These are phyloP conservation scores for Musa acuminata DNA, from an alignment of 176 grass and related monocot species.

Conservation along the genomic window DNA sequence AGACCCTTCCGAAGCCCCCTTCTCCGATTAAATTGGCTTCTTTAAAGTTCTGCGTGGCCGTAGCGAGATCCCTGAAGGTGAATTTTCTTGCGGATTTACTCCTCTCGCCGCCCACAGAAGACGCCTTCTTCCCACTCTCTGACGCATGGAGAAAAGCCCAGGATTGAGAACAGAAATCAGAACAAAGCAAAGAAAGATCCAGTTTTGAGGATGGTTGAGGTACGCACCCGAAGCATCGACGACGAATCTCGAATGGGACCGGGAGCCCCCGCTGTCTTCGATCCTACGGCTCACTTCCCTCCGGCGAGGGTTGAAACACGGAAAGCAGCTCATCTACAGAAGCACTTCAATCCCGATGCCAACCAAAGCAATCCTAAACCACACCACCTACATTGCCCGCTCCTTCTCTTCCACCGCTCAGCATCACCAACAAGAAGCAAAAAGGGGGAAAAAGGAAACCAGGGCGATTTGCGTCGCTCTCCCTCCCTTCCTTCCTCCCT, in stretches of 20 bases:
- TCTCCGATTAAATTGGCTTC: constrained; percentile 15
- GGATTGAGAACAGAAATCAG: not conserved
- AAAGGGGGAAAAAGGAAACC: too few species aligned
- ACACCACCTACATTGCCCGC: not conserved
- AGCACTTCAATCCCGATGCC: too few species aligned
- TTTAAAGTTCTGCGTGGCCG: constrained; percentile 8
- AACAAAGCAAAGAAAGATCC: not conserved
- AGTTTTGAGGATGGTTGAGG: not conserved
- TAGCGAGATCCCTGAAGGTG: constrained; percentile 14
- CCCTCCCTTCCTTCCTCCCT: not conserved
- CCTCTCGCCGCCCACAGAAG: not conserved
- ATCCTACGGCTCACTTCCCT: constrained; percentile 1
- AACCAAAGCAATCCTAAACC: not conserved
- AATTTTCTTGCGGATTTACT: constrained; percentile 1
- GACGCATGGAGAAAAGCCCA: not conserved
- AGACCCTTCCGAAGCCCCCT: constrained; percentile 20
- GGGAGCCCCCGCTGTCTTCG: not conserved
- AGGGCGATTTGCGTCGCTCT: not conserved
- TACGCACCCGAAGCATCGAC: not conserved
- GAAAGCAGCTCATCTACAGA: constrained; percentile 4
- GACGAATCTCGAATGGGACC: not conserved
- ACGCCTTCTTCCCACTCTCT: not conserved
- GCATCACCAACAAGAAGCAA: not conserved
- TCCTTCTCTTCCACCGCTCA: not conserved
- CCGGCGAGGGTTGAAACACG: constrained; percentile 14